phyloP scores from a whole-genome alignment of 352 stramenopile genomes.

The Globisporangium acanthophoron region DNA sequence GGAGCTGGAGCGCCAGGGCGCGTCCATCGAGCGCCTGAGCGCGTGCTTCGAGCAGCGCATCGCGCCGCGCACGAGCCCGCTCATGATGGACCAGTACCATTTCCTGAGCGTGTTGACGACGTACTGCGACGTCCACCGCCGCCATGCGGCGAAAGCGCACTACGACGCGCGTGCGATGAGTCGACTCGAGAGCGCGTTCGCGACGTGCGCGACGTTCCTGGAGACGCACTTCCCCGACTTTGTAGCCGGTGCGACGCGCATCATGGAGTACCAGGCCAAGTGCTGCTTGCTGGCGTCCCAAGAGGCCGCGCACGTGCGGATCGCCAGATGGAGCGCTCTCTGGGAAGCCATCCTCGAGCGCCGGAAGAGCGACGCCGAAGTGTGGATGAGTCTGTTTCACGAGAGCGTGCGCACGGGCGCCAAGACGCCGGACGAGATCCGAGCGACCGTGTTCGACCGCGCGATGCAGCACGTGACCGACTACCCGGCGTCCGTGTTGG shows the following conservation, averaged over 20 bases:
- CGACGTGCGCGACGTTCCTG: constrained; percentile 28
- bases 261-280: constrained; percentile 52
- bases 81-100: constrained; percentile 54
- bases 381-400: constrained; percentile 49
- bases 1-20: constrained; percentile 29
- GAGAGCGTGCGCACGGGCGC: constrained; percentile 20
- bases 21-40: constrained; percentile 14
- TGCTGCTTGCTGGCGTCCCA: constrained; percentile 21
- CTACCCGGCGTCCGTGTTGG: constrained; percentile 21
- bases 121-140: constrained; percentile 38
- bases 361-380: constrained; percentile 18
- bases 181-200: constrained; percentile 24
- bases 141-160: constrained; percentile 10
- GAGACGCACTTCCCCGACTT: constrained; percentile 29
- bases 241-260: constrained; percentile 16
- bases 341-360: constrained; percentile 28
- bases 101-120: constrained; percentile 39
- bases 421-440: constrained; percentile 18
- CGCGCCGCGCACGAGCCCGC: constrained; percentile 22
- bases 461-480: constrained; percentile 31
- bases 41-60: constrained; percentile 25
- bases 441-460: constrained; percentile 32
- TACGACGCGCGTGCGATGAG: constrained; percentile 16
- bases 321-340: constrained; percentile 21
- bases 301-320: constrained; percentile 6